Evolutionary conservation across 1,284 basidiomycete genomes (phyloP).

Genomic region (Austroboletus sp.): DNA sequence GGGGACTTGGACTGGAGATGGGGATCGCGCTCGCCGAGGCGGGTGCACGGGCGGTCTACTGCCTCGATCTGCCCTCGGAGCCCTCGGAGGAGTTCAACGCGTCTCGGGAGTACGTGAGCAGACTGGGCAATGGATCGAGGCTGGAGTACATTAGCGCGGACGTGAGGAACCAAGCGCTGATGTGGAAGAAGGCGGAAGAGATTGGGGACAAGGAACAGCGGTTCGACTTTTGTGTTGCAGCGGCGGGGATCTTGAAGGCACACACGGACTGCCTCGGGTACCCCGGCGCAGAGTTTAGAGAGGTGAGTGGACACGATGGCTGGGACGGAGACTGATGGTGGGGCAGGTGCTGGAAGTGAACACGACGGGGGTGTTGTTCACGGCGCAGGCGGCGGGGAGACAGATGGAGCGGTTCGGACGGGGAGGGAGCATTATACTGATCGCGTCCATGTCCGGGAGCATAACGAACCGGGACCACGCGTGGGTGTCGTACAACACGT

Average conservation of each 20-base stretch:
- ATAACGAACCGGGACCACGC: constrained; percentile 73
- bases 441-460: constrained; percentile 82
- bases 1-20: constrained; percentile 79
- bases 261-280: constrained; percentile 65
- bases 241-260: constrained; percentile 67
- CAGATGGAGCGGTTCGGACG: constrained; percentile 67
- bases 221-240: constrained; percentile 70
- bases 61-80: constrained; percentile 61
- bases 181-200: constrained; percentile 52
- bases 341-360: constrained; percentile 67
- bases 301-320: constrained; percentile 35
- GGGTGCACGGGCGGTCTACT: constrained; percentile 70
- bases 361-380: constrained; percentile 69
- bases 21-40: constrained; percentile 71
- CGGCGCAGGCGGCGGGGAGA: constrained; percentile 71
- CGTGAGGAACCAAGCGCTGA: constrained; percentile 52
- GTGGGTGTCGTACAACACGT: constrained; percentile 78
- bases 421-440: constrained; percentile 70
- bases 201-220: constrained; percentile 60
- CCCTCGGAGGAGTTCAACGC: constrained; percentile 65
- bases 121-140: constrained; percentile 42
- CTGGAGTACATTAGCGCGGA: constrained; percentile 64
- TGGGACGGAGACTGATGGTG: not conserved
- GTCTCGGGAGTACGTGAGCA: constrained; percentile 49
- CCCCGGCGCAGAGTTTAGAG: constrained; percentile 61